Conservation (phyloP, 148 eudicot genomes). For the Rhododendron mucronatum region DNA sequence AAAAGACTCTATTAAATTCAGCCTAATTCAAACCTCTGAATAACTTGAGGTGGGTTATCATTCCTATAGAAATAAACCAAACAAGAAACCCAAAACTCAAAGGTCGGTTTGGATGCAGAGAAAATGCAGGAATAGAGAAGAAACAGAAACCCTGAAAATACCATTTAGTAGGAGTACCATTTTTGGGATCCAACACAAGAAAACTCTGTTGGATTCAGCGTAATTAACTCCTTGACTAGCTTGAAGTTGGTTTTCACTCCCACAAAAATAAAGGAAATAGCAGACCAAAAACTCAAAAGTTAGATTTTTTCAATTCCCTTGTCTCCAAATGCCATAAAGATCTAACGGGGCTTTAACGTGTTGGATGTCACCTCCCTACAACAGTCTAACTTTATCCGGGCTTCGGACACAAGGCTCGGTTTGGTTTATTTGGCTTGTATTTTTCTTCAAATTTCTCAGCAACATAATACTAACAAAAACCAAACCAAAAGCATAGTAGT, state of each 20-base stretch:
- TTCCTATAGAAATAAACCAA: not conserved
- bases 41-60: not conserved
- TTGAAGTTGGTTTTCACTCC: not conserved
- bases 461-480: not conserved
- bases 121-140: not conserved
- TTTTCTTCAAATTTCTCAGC: not conserved
- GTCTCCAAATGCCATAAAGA: no score
- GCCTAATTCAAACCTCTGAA: not conserved
- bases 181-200: slow-evolving; percentile 1
- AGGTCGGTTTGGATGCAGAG: not conserved
- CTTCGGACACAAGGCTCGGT: no score
- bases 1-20: not conserved
- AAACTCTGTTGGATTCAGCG: slow-evolving; percentile 5
- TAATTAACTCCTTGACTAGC: slow-evolving; percentile 13
- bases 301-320: not conserved
- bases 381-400: no score
- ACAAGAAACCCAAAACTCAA: not conserved
- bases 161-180: not conserved
- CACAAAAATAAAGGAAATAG: not conserved
- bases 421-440: no score
- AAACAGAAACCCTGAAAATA: not conserved
- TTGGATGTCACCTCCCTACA: no score
- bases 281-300: not conserved
- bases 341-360: no score
- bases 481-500: not conserved